Base-by-base conservation (phyloP, 495 filamentous ascomycete species). In the Tuber borchii region DNA sequence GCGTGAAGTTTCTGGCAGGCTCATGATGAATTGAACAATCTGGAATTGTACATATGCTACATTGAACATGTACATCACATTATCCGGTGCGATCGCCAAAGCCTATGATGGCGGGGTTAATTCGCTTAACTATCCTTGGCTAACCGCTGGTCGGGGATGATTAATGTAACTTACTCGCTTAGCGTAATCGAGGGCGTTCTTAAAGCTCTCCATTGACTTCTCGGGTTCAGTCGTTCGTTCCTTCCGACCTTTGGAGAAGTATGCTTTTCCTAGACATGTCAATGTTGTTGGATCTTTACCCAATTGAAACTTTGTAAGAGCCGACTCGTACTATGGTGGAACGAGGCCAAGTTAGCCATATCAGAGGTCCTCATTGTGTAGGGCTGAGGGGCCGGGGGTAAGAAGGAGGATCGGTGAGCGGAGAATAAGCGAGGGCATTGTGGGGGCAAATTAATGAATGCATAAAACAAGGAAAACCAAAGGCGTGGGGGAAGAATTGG, bases 31-130 rank as follows among this genome's bases (percentile, higher is more conserved):
- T 40, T 90, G 90, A 46, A 95, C 94, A 72, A 97, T 89, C 83
- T 97, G 93, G 76, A 97, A 93, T 82, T 98, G 94, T 26, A 97
- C 93, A 78, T 97, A 99, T 37, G 95, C 95, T 22, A 99, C 92
- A 83, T 99, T 99, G 88, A 99, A 99, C 82, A 95, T 91, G 82
- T 95, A 92, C 84, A 97, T 93, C 12, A 93, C 86, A 80, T 96
- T 92, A 31, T 94, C 92, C 2, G 93, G 92, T 0, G 92, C 89
- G 61, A 92, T 86, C 65, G 89, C 88, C 43, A 94, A 88, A 31
- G 94, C 93, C 86, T 94, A 71, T 26, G 73, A 56, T 22, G 26
- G 74, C 43, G 14, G 69, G 73, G 56, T 71, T 39, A 74, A 34
- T 69, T 26, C 45, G 65, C 51, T 6, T 72, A 39, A 69, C 20